Evolutionary conservation across 2,329 filamentous ascomycete genomes (phyloP).

Genomic region (Hypoxylon sp.): DNA sequence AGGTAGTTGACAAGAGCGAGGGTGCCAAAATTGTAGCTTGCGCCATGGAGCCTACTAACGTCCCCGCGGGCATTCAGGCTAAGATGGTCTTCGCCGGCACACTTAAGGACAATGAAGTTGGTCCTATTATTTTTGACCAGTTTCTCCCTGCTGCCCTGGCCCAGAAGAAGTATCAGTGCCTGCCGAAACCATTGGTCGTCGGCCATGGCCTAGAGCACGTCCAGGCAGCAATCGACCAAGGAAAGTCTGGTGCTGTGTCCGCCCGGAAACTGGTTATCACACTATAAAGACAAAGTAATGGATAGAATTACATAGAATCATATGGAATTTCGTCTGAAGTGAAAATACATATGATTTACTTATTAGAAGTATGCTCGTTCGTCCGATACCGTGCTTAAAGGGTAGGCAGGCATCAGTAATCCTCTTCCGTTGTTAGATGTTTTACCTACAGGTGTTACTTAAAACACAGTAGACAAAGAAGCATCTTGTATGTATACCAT

Average conservation of each 20-base stretch:
- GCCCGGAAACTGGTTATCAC: constrained; percentile 58
- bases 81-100: constrained; percentile 46
- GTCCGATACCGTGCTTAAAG: neutral
- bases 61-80: constrained; percentile 30
- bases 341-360: neutral
- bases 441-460: too few relatives aligned
- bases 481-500: too few relatives aligned
- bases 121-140: constrained; percentile 44
- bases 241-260: constrained; percentile 54
- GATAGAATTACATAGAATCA: neutral
- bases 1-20: constrained; percentile 40
- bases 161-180: constrained; percentile 45
- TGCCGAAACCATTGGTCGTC: constrained; percentile 50
- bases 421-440: too few relatives aligned
- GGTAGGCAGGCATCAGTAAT: neutral
- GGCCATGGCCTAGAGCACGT: constrained; percentile 53
- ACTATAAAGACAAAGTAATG: constrained; percentile 16
- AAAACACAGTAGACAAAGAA: too few relatives aligned
- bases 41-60: constrained; percentile 26
- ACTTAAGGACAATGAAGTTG: constrained; percentile 48
- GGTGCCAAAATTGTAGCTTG: constrained; percentile 45
- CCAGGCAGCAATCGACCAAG: constrained; percentile 51
- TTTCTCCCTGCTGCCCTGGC: constrained; percentile 52
- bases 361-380: neutral
- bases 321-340: neutral